Percentiles rank a stretch among this genome's conserved stretches.
These are phyloP conservation scores for Jamesozyma hellenica DNA, from an alignment of 805 yeast genomes.

Conservation along the genomic window DNA sequence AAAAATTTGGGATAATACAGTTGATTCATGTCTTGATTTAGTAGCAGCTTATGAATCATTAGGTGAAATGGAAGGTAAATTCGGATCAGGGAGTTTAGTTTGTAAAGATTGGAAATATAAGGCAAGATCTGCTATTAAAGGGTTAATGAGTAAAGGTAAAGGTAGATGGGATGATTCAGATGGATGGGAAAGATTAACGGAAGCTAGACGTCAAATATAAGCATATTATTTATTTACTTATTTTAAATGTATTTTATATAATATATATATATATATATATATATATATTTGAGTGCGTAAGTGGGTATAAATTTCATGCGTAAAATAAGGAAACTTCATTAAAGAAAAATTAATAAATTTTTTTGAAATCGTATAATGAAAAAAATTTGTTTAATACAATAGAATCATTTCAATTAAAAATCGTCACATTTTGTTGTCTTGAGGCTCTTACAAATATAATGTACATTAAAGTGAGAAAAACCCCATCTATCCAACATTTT, in stretches of 20 bases:
- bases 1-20: constrained; percentile 63
- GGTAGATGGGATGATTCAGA: constrained; percentile 68
- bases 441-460: no score
- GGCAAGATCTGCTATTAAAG: constrained; percentile 59
- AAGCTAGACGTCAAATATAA: constrained; percentile 23
- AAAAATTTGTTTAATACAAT: no score
- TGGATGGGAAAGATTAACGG: constrained; percentile 60
- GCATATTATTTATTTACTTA: no score
- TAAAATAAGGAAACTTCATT: no score
- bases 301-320: no score
- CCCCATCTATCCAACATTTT: no score
- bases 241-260: not conserved
- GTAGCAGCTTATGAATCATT: constrained; percentile 78
- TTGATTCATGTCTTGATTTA: constrained; percentile 66
- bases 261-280: not conserved
- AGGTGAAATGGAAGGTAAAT: constrained; percentile 75
- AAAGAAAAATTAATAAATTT: no score
- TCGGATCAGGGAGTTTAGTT: constrained; percentile 73
- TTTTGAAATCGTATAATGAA: no score
- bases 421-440: no score
- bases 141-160: constrained; percentile 71
- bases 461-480: no score
- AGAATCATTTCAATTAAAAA: no score
- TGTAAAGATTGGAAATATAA: constrained; percentile 90
- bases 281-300: not conserved